These are phyloP conservation scores for Castanea sativa DNA, from an alignment of 306 rosid genomes.

Conservation along the genomic window DNA sequence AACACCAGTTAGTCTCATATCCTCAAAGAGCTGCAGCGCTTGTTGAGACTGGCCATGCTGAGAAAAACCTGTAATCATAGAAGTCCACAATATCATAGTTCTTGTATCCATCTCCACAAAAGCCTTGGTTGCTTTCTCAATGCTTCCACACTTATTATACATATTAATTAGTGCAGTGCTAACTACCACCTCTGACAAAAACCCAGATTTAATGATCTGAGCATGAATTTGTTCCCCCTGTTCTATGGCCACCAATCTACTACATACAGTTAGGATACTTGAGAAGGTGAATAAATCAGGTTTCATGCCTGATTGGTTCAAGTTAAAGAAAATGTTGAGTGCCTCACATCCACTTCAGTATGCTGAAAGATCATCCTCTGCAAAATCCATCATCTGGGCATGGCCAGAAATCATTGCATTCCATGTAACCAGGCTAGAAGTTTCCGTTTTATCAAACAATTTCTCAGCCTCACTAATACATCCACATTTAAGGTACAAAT, in stretches of 20 bases:
- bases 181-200: constrained; percentile 65
- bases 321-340: constrained; percentile 47
- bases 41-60: constrained; percentile 73
- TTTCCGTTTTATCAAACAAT: constrained; percentile 55
- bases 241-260: constrained; percentile 64
- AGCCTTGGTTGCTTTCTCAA: constrained; percentile 75
- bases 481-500: constrained; percentile 74
- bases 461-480: constrained; percentile 57
- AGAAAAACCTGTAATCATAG: constrained; percentile 77
- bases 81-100: constrained; percentile 89
- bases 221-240: constrained; percentile 90
- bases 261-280: constrained; percentile 68
- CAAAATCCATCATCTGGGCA: constrained; percentile 63
- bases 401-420: constrained; percentile 87
- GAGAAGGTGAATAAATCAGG: constrained; percentile 82
- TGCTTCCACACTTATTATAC: constrained; percentile 87
- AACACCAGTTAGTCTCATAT: constrained; percentile 72
- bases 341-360: constrained; percentile 65
- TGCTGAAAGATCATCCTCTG: constrained; percentile 56
- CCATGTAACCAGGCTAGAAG: constrained; percentile 68
- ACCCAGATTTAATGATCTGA: constrained; percentile 66
- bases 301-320: constrained; percentile 59
- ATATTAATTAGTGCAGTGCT: constrained; percentile 67
- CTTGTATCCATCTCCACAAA: constrained; percentile 82
- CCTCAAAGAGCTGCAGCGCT: constrained; percentile 76